A percentile compares a stretch with the other conserved stretches of the same genome.
Conservation (phyloP, 805 yeast species). For the Candida parachauliodes region DNA sequence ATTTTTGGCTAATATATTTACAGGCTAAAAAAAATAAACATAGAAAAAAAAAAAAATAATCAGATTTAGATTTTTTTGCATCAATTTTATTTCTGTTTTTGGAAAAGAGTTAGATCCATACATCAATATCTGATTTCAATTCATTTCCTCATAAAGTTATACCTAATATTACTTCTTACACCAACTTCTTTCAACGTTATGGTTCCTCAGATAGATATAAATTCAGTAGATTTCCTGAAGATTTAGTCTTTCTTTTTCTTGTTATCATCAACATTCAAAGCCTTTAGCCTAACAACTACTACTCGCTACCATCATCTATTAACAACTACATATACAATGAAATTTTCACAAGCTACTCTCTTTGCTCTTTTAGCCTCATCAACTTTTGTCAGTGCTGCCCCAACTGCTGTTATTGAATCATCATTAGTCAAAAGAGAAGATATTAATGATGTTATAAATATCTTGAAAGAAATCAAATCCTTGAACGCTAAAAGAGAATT, state of each 20-base stretch:
- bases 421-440: conserved; percentile 34
- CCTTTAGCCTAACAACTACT: conserved; percentile 2
- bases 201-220: background rate
- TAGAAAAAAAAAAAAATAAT: background rate
- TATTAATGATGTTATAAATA: conserved; percentile 27
- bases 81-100: conserved; percentile 1
- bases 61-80: background rate
- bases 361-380: conserved; percentile 38
- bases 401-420: conserved; percentile 18
- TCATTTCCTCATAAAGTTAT: conserved; percentile 5
- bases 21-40: background rate
- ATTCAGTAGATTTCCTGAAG: background rate
- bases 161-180: background rate
- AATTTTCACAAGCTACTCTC: conserved; percentile 37
- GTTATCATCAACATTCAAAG: conserved; percentile 2
- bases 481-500: conserved; percentile 34
- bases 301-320: conserved; percentile 1
- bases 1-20: no score
- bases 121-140: background rate
- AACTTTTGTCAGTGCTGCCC: conserved; percentile 36
- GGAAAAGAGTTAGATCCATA: conserved; percentile 2
- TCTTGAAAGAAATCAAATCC: conserved; percentile 30
- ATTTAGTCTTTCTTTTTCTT: conserved; percentile 3
- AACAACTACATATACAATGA: conserved; percentile 25
- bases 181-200: background rate